These are phyloP conservation scores for Rhodotorula paludigena DNA, from an alignment of 768 basidiomycete genomes.

Conservation along the genomic window DNA sequence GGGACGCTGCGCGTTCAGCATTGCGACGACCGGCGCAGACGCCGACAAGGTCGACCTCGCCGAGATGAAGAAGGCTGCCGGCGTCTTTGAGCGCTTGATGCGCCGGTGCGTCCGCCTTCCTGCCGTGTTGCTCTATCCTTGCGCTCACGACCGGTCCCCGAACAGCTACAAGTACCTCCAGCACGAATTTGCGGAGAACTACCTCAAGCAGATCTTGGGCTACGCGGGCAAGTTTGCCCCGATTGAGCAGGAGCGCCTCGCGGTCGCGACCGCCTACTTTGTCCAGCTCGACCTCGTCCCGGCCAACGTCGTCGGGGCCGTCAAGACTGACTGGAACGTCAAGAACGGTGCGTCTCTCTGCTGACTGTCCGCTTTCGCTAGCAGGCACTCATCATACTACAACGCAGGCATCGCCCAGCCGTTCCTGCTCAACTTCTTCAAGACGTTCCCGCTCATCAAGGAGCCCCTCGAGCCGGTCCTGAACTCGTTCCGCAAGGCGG, in stretches of 20 bases:
- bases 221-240: conserved; percentile 79
- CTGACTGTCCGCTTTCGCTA: not conserved
- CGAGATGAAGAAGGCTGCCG: conserved; percentile 87
- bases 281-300: conserved; percentile 76
- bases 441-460: conserved; percentile 65
- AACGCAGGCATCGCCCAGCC: conserved; percentile 66
- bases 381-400: not conserved
- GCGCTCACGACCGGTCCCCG: not conserved
- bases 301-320: conserved; percentile 68
- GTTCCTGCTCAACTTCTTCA: conserved; percentile 73
- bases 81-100: conserved; percentile 92
- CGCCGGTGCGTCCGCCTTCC: conserved; percentile 58
- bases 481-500: conserved; percentile 70
- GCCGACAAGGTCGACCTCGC: conserved; percentile 71
- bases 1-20: conserved; percentile 10
- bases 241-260: conserved; percentile 73
- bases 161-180: conserved; percentile 96
- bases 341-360: conserved; percentile 66
- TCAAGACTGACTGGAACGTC: conserved; percentile 89
- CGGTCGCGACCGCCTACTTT: conserved; percentile 72
- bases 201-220: conserved; percentile 78
- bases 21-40: conserved; percentile 55
- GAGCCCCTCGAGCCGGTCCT: conserved; percentile 88
- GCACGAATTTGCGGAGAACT: conserved; percentile 81
- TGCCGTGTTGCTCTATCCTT: not conserved